Evolutionary conservation across 2,329 filamentous ascomycete genomes (phyloP), one percentile per base, ranked within the genome.

Genomic region (Microsporum audouinii): DNA sequence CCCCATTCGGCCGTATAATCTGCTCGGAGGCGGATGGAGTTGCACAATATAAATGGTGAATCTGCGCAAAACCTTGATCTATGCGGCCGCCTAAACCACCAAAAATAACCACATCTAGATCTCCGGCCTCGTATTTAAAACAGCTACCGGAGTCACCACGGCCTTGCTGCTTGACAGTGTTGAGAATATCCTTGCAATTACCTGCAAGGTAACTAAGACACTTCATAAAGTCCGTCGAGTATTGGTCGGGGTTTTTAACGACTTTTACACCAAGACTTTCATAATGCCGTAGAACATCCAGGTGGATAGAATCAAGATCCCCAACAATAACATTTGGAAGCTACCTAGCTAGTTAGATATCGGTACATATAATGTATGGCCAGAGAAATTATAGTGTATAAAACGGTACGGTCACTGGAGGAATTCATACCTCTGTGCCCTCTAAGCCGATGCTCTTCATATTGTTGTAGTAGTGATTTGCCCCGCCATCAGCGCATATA

Each of bases 191-290:
- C 34, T 60, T 57, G 4, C 64, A 66, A 58, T 72, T 69, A 3
- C 58, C 67, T 56, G 80, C 81, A 64, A 85, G 80, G 74, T 81
- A 86, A 65, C 73, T 79, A 66, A 88, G 82, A 68, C 85, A 89
- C 77, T 99, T 99, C 67, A 83, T 86, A 68, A 97, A 96, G 73
- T 99, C 94, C 33, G 94, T 96, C 23, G 86, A 88, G 67, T 95
- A 83, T 73, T 97, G 89, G 70, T 95, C 89, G n/a, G 79, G 72
- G 65, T 92, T 85, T 67, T 84, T 77, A 65, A 89, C 80, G 59
- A 97, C 79, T 10, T 79, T 70, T 1, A 89, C 81, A 33, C 78
- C 72, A 59, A 80, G 78, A 27, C 78, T 75, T 38, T 81, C 78
- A 75, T 91, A 95, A 73, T 88, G 87, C n/a, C 79, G 68, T 59